Evolutionary conservation across 2,329 filamentous ascomycete genomes (phyloP).

Genomic region (Sarocladium brachiariae): DNA sequence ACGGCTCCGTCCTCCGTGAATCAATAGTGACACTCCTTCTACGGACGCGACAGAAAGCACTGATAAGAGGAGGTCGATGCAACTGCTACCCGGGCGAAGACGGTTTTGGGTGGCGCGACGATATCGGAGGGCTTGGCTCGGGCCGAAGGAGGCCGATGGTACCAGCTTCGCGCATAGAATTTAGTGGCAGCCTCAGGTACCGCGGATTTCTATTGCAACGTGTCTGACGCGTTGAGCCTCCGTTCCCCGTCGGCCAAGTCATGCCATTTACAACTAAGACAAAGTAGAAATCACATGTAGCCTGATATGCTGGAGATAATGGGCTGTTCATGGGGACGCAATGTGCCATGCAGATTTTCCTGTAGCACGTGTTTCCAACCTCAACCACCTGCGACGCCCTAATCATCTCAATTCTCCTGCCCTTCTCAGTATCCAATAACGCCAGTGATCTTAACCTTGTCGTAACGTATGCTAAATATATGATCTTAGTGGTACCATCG

Average conservation of each 20-base stretch:
- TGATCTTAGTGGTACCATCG: no score
- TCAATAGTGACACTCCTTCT: not conserved
- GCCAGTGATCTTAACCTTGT: no score
- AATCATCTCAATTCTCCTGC: not conserved
- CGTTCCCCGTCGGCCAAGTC: constrained; percentile 1
- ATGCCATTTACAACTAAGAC: not conserved
- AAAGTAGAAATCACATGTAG: not conserved
- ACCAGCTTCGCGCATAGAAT: not conserved
- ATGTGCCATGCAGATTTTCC: no score
- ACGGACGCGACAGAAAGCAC: not conserved
- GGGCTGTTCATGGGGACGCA: no score
- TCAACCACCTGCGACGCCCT: not conserved
- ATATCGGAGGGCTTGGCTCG: constrained; percentile 4
- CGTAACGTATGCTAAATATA: constrained; percentile 2
- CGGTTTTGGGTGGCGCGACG: constrained; percentile 1
- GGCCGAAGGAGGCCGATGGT: constrained; percentile 4
- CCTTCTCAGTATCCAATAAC: no score
- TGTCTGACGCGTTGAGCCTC: not conserved
- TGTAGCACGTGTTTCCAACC: no score
- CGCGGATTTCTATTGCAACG: not conserved
- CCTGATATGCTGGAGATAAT: not conserved
- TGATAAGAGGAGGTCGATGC: not conserved
- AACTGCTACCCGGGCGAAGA: not conserved
- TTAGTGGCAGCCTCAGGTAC: not conserved
- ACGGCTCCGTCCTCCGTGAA: constrained; percentile 5